phyloP scores from a whole-genome alignment of 2,329 filamentous ascomycete species.

The Cephalotrichum gorgonifer region DNA sequence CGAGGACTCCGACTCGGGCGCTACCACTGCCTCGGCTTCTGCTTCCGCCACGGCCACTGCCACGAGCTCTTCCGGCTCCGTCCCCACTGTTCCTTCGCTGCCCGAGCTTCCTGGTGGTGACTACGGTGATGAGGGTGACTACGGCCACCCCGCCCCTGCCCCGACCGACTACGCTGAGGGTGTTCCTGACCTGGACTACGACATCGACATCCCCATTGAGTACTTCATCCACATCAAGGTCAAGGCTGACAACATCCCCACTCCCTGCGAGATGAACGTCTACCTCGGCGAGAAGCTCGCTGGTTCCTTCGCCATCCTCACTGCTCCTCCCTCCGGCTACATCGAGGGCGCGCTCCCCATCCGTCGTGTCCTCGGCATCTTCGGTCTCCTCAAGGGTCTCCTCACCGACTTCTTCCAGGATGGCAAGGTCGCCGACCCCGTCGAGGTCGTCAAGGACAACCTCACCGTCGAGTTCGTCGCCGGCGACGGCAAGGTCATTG shows the following conservation, averaged over 20 bases:
- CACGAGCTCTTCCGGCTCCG: too few species aligned
- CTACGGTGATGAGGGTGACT: too few species aligned
- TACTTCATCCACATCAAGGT: conserved; percentile 24
- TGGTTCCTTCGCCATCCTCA: conserved; percentile 24
- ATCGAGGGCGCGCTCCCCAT: background rate
- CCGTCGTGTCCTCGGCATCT: background rate
- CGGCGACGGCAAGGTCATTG: conserved; percentile 7
- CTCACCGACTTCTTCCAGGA: background rate
- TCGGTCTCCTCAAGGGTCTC: background rate
- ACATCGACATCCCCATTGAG: conserved; percentile 5
- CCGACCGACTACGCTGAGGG: background rate
- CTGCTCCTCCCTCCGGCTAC: conserved; percentile 15
- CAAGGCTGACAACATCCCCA: conserved; percentile 22
- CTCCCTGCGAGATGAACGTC: conserved; percentile 23
- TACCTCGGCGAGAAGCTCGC: conserved; percentile 20
- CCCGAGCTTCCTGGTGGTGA: too few species aligned
- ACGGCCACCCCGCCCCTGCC: background rate
- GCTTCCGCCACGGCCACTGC: background rate
- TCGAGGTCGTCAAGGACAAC: background rate
- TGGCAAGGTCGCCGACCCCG: background rate
- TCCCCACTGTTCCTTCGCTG: too few species aligned
- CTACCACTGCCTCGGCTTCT: background rate
- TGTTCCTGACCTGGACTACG: background rate
- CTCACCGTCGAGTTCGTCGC: conserved; percentile 2
- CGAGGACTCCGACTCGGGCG: background rate